Base-by-base conservation (phyloP, 257 asterid genomes). In the Lithospermum erythrorhizon region DNA sequence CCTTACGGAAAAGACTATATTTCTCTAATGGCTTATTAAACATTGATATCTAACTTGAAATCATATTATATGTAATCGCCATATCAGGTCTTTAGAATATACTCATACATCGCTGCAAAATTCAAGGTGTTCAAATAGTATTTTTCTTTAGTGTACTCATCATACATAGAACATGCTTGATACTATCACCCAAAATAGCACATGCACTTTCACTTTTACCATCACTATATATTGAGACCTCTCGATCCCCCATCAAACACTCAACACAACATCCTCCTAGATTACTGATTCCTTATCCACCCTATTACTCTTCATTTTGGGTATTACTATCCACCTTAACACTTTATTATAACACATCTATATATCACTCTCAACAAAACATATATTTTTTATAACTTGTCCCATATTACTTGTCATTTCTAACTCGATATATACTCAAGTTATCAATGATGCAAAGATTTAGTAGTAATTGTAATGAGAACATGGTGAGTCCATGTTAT, bases 381-480 rank as follows among this genome's bases (percentile, higher is more conserved):
- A n/a, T n/a, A n/a, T n/a, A n/a, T 55, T 65, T 62, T 73, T 63
- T 77, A 24, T 21, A 19, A 23, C 58, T 19, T 57, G 35, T 9
- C 45, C 29, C 41, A 19, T 7, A 49, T 16, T 4, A 35, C 13
- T 35, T 35, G 45, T 35, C 45, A 0, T n/a, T n/a, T n/a, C n/a
- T n/a, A n/a, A n/a, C n/a, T n/a, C n/a, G n/a, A n/a, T n/a, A 2
- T 27, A 35, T 35, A n/a, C 21, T 49, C 32, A 27, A 7, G 29
- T 7, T n/a, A n/a, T 14, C 21, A 5, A 81, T 73, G 87, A 78
- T 81, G 87, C 84, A 74, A 45, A 73, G 82, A 53, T 76, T 82
- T 53, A 66, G 67, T 22, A 59, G 52, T 57, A 65, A 73, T 29
- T 67, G 48, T 27, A 66, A 76, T 51, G 77, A 73, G 15, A 75